phyloP scores from a whole-genome alignment of 768 basidiomycete genomes.

The Erythrobasidium yunnanense region DNA sequence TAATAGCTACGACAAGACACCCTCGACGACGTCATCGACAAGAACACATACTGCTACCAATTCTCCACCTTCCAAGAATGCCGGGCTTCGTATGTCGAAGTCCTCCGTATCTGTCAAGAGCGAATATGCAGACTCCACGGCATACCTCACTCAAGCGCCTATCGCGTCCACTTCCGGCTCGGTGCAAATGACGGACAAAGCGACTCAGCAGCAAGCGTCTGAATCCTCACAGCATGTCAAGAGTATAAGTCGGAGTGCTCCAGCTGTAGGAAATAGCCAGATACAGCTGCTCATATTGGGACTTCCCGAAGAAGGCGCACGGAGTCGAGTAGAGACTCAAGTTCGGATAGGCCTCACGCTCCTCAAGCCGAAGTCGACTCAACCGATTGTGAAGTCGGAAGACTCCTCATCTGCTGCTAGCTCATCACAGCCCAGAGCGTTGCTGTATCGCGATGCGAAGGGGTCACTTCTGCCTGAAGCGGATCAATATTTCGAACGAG shows the following conservation, averaged over 20 bases:
- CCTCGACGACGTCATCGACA: slow-evolving; percentile 1
- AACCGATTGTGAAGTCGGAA: no score
- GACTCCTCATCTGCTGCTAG: no score
- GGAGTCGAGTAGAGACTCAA: slow-evolving; percentile 91
- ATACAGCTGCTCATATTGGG: slow-evolving; percentile 63
- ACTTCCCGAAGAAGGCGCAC: slow-evolving; percentile 69
- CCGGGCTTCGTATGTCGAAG: not conserved
- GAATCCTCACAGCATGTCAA: slow-evolving; percentile 15
- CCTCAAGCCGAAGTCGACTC: slow-evolving; percentile 47
- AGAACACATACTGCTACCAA: slow-evolving; percentile 7
- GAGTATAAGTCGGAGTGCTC: not conserved
- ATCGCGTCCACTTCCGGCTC: no score
- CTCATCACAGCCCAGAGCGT: not conserved
- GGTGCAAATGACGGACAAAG: slow-evolving; percentile 20
- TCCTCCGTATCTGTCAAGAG: not conserved
- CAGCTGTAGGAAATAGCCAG: not conserved
- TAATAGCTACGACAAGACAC: not conserved
- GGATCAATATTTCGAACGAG: slow-evolving; percentile 34
- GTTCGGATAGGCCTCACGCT: slow-evolving; percentile 70
- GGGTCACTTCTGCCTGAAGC: slow-evolving; percentile 28
- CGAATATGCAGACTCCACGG: slow-evolving; percentile 1
- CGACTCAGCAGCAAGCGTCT: not conserved
- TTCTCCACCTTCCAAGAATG: not conserved
- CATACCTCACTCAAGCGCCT: no score
- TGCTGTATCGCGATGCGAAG: slow-evolving; percentile 8